These are phyloP conservation scores for Spiraea crenata DNA, from an alignment of 331 rosid species.

Conservation along the genomic window DNA sequence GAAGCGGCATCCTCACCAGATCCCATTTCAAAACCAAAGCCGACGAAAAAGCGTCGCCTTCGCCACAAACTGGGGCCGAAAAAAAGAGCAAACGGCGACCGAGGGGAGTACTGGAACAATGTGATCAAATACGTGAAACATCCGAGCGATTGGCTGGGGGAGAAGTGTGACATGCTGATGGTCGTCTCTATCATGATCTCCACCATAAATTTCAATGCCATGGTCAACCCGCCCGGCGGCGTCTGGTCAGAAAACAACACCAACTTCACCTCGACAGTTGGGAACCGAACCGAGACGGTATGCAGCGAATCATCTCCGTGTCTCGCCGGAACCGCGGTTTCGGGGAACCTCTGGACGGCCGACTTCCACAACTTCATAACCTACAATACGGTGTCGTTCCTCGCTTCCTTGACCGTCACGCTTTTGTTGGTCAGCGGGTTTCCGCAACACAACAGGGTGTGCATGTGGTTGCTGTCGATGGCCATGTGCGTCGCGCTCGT, in stretches of 20 bases:
- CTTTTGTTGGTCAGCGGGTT: conserved; percentile 29
- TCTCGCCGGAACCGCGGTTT: conserved; percentile 31
- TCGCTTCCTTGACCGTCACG: conserved; percentile 27
- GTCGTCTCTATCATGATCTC: conserved; percentile 18
- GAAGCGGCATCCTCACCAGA: neutral
- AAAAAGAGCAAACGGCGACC: too few relatives aligned
- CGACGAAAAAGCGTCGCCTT: too few relatives aligned
- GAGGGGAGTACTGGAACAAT: neutral
- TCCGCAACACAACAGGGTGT: conserved; percentile 13
- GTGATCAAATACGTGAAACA: neutral
- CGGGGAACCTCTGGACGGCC: accelerated
- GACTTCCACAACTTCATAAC: accelerated
- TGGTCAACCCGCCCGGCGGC: conserved; percentile 23
- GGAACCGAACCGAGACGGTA: too few relatives aligned
- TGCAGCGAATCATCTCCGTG: neutral
- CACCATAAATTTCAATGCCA: conserved; percentile 22
- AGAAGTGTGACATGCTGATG: conserved; percentile 2
- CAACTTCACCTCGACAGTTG: too few relatives aligned
- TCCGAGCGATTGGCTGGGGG: neutral
- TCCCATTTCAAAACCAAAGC: too few relatives aligned
- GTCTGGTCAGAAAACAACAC: neutral
- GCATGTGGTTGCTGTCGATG: conserved; percentile 16
- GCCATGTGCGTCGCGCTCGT: conserved; percentile 21
- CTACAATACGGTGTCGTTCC: conserved; percentile 26
- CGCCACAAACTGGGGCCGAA: too few relatives aligned